Evolutionary conservation across 139 green algal species (phyloP), one percentile per base, ranked within the genome.

Genomic region (Nannochloris sp.): DNA sequence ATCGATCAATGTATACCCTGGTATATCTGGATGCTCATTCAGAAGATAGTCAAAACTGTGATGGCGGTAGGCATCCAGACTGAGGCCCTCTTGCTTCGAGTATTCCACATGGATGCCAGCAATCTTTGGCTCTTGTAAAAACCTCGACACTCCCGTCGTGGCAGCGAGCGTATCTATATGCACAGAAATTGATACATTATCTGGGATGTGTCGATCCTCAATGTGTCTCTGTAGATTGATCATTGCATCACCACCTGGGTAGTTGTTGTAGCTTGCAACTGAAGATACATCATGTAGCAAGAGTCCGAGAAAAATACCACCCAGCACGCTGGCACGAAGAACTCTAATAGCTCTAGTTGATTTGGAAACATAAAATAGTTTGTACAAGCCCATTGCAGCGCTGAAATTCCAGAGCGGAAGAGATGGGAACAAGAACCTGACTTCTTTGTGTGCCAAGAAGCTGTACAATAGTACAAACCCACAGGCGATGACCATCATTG

Each of bases 371-470:
- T 21, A 54, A 2, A 34, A 31, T 23, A 44, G 10, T 27, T 27
- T 37, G 21, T 36, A 16, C 5, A 48, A 10, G 2, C 65, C 81
- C 18, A 37, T 51, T 9, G 85, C 81, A 1, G 85, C 85, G n/a
- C 63, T 55, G 18, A 85, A n/a, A 46, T 88, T 95, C 66, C 87
- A 82, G 18, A 90, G 60, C 10, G 87, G 85, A 48, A 95, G 50
- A 12, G 78, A 69, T 6, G 85, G 85, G 27, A 95, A 82, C n/a
- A 95, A 58, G 70, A 95, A 95, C 6, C 87, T 75, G 44, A 87
- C 70, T 67, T 89, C 82, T 72, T 94, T 93, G 74, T 93, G 86
- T 2, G 68, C 68, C 16, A 93, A 77, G 18, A 67, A 57, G 1
- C 86, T 94, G 65, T 93, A 95, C n/a, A 90, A 68, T 3, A 43